phyloP scores from a whole-genome alignment of 371 early-diverging fungal genomes.

The Zancudomyces culisetae region DNA sequence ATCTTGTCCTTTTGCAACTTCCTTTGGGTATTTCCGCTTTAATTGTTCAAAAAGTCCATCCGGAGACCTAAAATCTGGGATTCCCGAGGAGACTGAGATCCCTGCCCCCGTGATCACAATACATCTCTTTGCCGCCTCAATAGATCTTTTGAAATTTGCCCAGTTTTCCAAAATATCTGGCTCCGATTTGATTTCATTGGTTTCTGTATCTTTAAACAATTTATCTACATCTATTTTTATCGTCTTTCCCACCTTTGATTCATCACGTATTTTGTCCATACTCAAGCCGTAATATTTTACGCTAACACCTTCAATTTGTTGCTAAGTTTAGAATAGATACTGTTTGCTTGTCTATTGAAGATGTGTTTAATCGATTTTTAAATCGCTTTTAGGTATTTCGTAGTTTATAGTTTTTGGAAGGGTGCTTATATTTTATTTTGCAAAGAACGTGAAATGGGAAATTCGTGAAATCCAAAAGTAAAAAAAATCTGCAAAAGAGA shows the following conservation, averaged over 20 bases:
- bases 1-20: conserved; percentile 77
- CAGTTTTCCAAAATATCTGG: neutral
- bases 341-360: too few species aligned
- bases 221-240: neutral
- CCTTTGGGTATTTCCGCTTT: conserved; percentile 30
- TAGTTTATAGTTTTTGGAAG: too few species aligned
- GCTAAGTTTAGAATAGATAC: too few species aligned
- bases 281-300: too few species aligned
- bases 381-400: too few species aligned
- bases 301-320: too few species aligned
- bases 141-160: conserved; percentile 14
- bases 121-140: conserved; percentile 14
- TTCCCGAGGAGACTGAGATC: conserved; percentile 24
- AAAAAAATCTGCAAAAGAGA: too few species aligned
- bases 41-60: conserved; percentile 69
- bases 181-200: neutral
- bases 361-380: too few species aligned
- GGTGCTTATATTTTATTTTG: too few species aligned
- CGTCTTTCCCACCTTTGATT: neutral
- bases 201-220: neutral
- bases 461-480: too few species aligned
- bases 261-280: too few species aligned
- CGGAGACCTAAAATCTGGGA: conserved; percentile 58
- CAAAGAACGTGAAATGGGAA: too few species aligned
- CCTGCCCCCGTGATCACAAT: conserved; percentile 21